These are phyloP conservation scores for Claviceps paspali DNA, from an alignment of 2,329 filamentous ascomycete species.

Conservation along the genomic window DNA sequence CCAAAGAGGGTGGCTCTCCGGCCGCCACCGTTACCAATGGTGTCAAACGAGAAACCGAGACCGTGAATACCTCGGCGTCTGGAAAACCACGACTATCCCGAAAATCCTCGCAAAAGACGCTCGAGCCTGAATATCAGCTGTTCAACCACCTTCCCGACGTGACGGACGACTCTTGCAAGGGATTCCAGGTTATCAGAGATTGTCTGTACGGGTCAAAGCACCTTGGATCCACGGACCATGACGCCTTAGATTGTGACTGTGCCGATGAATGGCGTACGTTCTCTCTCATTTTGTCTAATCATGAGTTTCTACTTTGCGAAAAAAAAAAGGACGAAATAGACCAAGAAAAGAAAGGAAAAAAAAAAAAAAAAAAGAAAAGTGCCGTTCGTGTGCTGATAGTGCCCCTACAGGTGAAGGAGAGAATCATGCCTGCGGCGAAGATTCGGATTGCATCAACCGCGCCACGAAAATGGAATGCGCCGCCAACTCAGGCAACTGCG, in stretches of 20 bases:
- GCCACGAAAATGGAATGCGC: conserved; percentile 94
- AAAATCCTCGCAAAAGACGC: conserved; percentile 53
- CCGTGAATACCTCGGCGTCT: conserved; percentile 30
- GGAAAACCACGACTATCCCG: conserved; percentile 54
- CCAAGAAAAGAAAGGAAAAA: too few relatives aligned
- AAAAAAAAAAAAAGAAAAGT: too few relatives aligned
- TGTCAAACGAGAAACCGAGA: conserved; percentile 24
- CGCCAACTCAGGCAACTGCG: conserved; percentile 68
- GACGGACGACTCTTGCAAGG: conserved; percentile 57
- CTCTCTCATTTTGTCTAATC: not conserved
- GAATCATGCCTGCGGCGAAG: conserved; percentile 84
- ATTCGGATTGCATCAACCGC: conserved; percentile 97
- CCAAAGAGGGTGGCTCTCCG: conserved; percentile 18
- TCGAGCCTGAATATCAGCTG: conserved; percentile 46
- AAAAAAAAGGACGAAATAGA: too few relatives aligned
- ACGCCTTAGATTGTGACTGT: conserved; percentile 87
- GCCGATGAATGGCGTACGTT: conserved; percentile 84
- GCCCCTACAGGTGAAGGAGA: conserved; percentile 34
- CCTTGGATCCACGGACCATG: conserved; percentile 82
- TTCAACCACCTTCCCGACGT: conserved; percentile 65
- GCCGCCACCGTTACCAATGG: conserved; percentile 32
- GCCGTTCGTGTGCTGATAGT: not conserved
- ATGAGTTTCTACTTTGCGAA: too few relatives aligned
- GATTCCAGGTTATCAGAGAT: conserved; percentile 68
- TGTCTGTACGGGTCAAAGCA: conserved; percentile 88